A percentile compares a stretch with the other conserved stretches of the same genome.
phyloP scores from a whole-genome alignment of 768 basidiomycete genomes.

The Suillus ampliporus region DNA sequence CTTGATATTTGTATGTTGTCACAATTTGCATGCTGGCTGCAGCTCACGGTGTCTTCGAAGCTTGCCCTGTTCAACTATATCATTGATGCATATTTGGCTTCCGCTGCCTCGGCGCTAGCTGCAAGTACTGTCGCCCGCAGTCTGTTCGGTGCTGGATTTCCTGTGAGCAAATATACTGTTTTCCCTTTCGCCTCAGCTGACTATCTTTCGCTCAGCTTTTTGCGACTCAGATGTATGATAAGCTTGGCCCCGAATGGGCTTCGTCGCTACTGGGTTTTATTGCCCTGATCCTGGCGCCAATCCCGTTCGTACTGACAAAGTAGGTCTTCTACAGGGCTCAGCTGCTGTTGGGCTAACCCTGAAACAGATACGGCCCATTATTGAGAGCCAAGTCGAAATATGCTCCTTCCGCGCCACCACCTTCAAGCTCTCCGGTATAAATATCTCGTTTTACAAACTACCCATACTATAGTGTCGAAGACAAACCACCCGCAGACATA shows the following conservation, averaged over 20 bases:
- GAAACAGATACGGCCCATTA: slow-evolving; percentile 42
- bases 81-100: slow-evolving; percentile 60
- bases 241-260: slow-evolving; percentile 60
- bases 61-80: slow-evolving; percentile 63
- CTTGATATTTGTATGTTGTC: slow-evolving; percentile 56
- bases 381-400: slow-evolving; percentile 50
- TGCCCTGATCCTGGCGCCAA: slow-evolving; percentile 56
- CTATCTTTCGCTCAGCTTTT: slow-evolving; percentile 44
- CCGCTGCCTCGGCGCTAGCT: slow-evolving; percentile 63
- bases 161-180: slow-evolving; percentile 20
- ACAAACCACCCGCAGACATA: background rate
- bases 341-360: background rate
- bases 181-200: background rate
- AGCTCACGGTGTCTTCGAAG: slow-evolving; percentile 35
- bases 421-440: slow-evolving; percentile 17
- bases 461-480: background rate
- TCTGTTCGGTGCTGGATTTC: slow-evolving; percentile 57
- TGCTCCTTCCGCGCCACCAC: slow-evolving; percentile 36
- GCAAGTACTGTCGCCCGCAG: slow-evolving; percentile 58
- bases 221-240: slow-evolving; percentile 57
- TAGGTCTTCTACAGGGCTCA: background rate
- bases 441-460: background rate
- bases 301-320: slow-evolving; percentile 51
- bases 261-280: slow-evolving; percentile 60
- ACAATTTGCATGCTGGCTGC: background rate